These are phyloP conservation scores for Salix udensis DNA, from an alignment of 345 rosid species.

Conservation along the genomic window DNA sequence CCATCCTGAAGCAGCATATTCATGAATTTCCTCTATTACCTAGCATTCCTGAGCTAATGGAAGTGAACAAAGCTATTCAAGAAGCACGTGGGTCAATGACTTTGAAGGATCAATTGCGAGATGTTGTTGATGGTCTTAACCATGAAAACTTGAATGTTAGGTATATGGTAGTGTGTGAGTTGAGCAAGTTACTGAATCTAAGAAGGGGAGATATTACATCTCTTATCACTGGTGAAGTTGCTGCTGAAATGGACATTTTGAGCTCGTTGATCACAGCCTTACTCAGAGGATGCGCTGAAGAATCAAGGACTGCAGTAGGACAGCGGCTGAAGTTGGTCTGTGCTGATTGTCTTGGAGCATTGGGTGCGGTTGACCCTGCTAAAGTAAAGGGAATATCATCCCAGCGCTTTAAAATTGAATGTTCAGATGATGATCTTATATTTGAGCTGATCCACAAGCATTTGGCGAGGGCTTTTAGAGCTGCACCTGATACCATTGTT, in stretches of 20 bases:
- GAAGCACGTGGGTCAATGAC: conserved; percentile 89
- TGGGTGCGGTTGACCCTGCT: conserved; percentile 99
- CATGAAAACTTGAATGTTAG: conserved; percentile 97
- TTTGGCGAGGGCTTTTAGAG: conserved; percentile 93
- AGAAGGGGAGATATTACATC: conserved; percentile 72
- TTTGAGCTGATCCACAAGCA: conserved; percentile 92
- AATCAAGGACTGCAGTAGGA: conserved; percentile 87
- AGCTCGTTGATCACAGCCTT: conserved; percentile 79
- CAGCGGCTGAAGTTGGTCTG: conserved; percentile 84
- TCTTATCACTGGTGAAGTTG: conserved; percentile 67
- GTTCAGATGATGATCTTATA: conserved; percentile 98
- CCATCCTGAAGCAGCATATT: conserved; percentile 75
- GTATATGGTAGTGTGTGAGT: conserved; percentile 90
- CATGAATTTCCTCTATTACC: conserved; percentile 90
- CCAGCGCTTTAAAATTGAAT: conserved; percentile 86
- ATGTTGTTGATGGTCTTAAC: conserved; percentile 68
- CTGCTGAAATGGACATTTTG: conserved; percentile 73
- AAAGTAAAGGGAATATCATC: conserved; percentile 69
- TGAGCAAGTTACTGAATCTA: conserved; percentile 72
- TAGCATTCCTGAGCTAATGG: conserved; percentile 60
- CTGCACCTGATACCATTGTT: conserved; percentile 84
- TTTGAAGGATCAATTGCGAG: conserved; percentile 78
- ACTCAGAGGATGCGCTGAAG: conserved; percentile 94
- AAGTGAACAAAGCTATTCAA: conserved; percentile 84
- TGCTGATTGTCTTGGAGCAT: conserved; percentile 91